Base-by-base conservation (phyloP, 2,329 filamentous ascomycete species). In the Penicillium fuscoglaucum region DNA sequence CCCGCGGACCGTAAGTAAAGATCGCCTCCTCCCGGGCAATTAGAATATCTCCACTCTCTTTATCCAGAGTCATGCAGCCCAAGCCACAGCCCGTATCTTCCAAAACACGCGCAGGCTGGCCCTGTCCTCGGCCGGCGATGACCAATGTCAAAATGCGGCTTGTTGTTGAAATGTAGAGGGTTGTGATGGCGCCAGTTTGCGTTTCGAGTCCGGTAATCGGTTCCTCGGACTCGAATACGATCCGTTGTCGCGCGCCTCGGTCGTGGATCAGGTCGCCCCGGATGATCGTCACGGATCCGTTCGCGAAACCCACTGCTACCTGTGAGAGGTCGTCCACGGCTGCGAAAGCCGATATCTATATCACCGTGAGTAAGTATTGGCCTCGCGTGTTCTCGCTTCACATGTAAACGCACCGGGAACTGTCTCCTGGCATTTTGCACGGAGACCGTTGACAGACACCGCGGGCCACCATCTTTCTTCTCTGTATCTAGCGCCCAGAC, bases 401-500 rank as follows among this genome's bases (percentile, higher is more conserved):
- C 28, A 6, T 26, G 24, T 19, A 33, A 12, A 57, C 84, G 67
- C 74, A 91, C 90, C n/a, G 95, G 95, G 75, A 97, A 98, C 67
- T 90, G 91, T 72, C 93, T 92, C 72, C 90, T 86, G 41, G 90
- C 92, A 78, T 98, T 98, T 72, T 92, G 90, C 64, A 99, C 89
- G 24, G 83, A 87, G 52, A 97, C 78, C 1, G 89, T 95, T 71
- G 91, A 96, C 65, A 96, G 82, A 72, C 95, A 98, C 40, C 88
- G 90, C 17, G 95, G 95, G 61, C 89, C 81, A 43, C 92, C 92
- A 5, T 91, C 96, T 82, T 96, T 98, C 83, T 95, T 98, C 66
- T 96, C 91, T 4, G 89, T 96, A 73, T 98, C 93, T 66, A 99
- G 81, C 24, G 91, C 93, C 95, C 95, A 99, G n/a, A 98, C 93